Evolutionary conservation across 768 basidiomycete genomes (phyloP), one percentile per base, ranked within the genome.

Genomic region (Rhodotorula sphaerocarpa): DNA sequence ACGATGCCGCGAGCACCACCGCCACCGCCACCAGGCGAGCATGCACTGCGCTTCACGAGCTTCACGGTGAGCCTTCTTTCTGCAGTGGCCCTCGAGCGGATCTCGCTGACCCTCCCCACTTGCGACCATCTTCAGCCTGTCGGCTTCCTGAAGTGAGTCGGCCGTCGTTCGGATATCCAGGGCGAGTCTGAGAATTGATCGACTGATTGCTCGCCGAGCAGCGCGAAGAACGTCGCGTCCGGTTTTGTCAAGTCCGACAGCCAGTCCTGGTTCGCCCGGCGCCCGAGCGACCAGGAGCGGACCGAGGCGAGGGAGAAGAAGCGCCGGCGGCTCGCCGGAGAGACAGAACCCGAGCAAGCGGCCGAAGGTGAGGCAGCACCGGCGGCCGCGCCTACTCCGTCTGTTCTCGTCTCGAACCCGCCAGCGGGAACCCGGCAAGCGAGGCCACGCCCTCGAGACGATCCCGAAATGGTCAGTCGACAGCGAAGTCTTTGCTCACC

Each of bases 191-290:
- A n/a, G n/a, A n/a, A n/a, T n/a, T n/a, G n/a, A n/a, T n/a, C n/a
- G n/a, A n/a, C n/a, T n/a, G n/a, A n/a, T n/a, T n/a, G n/a, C n/a
- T n/a, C n/a, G n/a, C n/a, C n/a, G n/a, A n/a, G 21, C 69, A 71
- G 63, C 39, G 68, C 48, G 48, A 71, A 71, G 65, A 69, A 71
- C 59, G 68, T 71, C n/a, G 41, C 68, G 1, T 55, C 67, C 18
- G 42, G 48, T 15, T 71, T 62, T 28, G 57, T 34, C 28, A 71
- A 67, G 51, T 23, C 39, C 9, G 68, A 71, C 50, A 14, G 25
- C 5, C 68, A 70, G 55, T 59, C 57, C 15, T 67, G 59, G 60
- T 60, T 52, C 53, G 27, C 61, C 3, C 50, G 68, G 7, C 58
- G 66, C 9, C 12, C 20, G 20, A 18, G 51, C 20, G 52, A 59